Evolutionary conservation across 371 early-diverging fungal species (phyloP).

Genomic region (Syncephalastrum racemosum): DNA sequence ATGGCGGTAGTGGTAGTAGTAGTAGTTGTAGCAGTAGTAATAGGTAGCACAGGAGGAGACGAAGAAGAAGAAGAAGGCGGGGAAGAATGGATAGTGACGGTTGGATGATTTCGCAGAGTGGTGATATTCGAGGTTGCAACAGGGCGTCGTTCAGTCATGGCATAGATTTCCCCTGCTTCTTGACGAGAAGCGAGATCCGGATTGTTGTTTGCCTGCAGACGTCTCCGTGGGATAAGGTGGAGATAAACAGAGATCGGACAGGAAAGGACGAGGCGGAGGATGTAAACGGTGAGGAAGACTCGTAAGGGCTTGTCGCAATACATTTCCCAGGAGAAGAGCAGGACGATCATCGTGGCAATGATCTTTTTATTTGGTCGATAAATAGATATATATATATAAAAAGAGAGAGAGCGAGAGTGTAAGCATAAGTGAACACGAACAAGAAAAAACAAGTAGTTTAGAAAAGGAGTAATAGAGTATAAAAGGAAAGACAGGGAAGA

Average conservation of each 20-base stretch:
- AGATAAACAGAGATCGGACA: constrained; percentile 42
- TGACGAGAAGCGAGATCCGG: constrained; percentile 8
- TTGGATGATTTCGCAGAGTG: constrained; percentile 14
- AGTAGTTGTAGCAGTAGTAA: constrained; percentile 7
- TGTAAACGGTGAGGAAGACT: constrained; percentile 43
- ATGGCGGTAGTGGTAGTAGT: constrained; percentile 4
- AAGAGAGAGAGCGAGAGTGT: too few relatives aligned
- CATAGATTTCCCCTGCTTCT: constrained; percentile 37
- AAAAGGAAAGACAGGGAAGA: not conserved
- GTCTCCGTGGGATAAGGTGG: constrained; percentile 42
- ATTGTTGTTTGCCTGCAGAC: constrained; percentile 13
- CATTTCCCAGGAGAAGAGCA: constrained; percentile 45
- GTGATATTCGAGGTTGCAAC: constrained; percentile 27
- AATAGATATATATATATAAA: too few relatives aligned
- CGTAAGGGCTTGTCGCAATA: constrained; percentile 50
- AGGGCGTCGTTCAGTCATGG: constrained; percentile 29
- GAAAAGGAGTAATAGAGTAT: too few relatives aligned
- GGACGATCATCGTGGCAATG: constrained; percentile 30
- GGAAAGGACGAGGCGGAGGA: constrained; percentile 39
- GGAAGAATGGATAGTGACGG: constrained; percentile 11
- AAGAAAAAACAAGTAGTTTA: too few relatives aligned
- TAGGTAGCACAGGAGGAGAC: constrained; percentile 4
- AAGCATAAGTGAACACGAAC: too few relatives aligned
- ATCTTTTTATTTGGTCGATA: constrained; percentile 15
- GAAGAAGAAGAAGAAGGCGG: constrained; percentile 15